phyloP scores from a whole-genome alignment of 768 basidiomycete species.

The Podaxis sp. region DNA sequence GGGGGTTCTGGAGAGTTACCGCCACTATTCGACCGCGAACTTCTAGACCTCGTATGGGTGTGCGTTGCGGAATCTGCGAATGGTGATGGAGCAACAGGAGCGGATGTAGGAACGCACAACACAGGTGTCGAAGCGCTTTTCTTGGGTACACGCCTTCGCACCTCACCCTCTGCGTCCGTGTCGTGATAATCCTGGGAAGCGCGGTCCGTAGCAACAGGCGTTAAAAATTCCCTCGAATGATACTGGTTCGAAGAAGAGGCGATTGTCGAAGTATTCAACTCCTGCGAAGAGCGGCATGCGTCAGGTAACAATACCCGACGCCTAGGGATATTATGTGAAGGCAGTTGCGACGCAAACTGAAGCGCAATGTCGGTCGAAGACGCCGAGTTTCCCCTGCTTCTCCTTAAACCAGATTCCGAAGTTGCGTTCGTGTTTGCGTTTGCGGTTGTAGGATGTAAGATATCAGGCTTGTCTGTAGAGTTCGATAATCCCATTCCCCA shows the following conservation, averaged over 20 bases:
- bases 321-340: neutral
- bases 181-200: neutral
- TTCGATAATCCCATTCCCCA: neutral
- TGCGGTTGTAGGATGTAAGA: neutral
- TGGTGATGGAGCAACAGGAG: neutral
- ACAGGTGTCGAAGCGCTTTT: neutral
- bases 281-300: neutral
- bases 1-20: neutral
- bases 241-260: neutral
- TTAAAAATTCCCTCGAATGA: neutral
- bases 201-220: neutral
- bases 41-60: neutral
- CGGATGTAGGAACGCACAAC: neutral
- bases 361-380: neutral
- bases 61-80: neutral
- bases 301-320: neutral
- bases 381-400: neutral
- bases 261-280: neutral
- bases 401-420: neutral
- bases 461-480: neutral
- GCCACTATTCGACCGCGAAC: neutral
- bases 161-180: neutral
- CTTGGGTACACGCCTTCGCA: constrained; percentile 1
- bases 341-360: neutral
- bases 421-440: neutral